phyloP scores from a whole-genome alignment of 306 rosid genomes.

The Ammopiptanthus mongolicus region DNA sequence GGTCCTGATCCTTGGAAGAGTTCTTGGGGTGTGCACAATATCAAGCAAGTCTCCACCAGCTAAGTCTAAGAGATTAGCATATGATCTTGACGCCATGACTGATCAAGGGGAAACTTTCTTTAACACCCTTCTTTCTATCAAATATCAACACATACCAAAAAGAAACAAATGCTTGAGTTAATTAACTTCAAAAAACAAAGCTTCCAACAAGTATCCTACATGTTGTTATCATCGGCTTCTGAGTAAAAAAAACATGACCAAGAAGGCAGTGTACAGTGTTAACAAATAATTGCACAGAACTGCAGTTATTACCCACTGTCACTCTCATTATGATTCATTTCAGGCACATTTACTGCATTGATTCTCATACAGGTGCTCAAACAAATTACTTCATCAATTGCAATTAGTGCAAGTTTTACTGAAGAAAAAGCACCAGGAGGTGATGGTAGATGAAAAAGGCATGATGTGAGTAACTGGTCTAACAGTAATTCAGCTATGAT shows the following conservation, averaged over 20 bases:
- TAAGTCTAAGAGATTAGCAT: slow-evolving; percentile 49
- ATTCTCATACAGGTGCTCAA: neutral
- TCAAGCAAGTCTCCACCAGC: slow-evolving; percentile 56
- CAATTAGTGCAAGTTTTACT: neutral
- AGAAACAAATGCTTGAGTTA: neutral
- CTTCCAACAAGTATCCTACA: neutral
- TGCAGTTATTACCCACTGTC: neutral
- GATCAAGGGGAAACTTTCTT: slow-evolving; percentile 9
- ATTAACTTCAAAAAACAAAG: neutral
- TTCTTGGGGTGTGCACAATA: slow-evolving; percentile 61
- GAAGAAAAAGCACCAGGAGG: neutral
- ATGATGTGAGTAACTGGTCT: neutral
- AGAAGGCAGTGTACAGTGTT: neutral
- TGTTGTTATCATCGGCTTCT: neutral
- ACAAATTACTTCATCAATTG: neutral
- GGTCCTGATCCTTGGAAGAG: slow-evolving; percentile 69
- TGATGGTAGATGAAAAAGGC: neutral
- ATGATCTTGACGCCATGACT: slow-evolving; percentile 59
- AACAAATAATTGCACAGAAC: neutral
- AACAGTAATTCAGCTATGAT: neutral
- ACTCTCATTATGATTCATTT: neutral
- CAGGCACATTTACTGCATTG: neutral
- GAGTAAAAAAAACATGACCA: neutral
- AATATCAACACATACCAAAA: slow-evolving; percentile 1
- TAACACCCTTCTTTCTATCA: slow-evolving; percentile 24